Evolutionary conservation across 768 basidiomycete species (phyloP).

Genomic region (Pisolithus tinctorius): DNA sequence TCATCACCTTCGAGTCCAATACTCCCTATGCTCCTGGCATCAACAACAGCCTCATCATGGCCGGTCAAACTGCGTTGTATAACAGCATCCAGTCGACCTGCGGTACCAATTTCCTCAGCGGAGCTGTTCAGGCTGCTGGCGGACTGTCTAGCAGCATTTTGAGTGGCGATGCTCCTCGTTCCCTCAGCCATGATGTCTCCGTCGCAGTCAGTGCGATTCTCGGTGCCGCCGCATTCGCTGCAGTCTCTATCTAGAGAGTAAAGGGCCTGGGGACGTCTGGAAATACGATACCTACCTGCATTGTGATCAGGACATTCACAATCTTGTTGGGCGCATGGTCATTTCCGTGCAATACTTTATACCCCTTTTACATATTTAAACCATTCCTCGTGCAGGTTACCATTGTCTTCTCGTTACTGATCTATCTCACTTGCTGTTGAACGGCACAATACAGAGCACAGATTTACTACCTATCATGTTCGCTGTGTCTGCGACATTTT

Average conservation of each 20-base stretch:
- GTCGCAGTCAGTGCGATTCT: conserved; percentile 26
- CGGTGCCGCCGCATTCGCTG: conserved; percentile 27
- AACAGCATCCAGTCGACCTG: conserved; percentile 54
- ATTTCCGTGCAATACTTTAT: neutral
- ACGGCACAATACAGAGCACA: neutral
- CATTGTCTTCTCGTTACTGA: neutral
- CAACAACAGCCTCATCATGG: conserved; percentile 53
- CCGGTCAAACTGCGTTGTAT: conserved; percentile 64
- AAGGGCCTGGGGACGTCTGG: neutral
- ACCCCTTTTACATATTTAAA: neutral
- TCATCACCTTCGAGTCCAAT: conserved; percentile 67
- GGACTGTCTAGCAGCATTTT: conserved; percentile 36
- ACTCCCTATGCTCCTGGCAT: conserved; percentile 76
- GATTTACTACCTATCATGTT: neutral
- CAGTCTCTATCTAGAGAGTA: conserved; percentile 9
- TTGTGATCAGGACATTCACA: neutral
- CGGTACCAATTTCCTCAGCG: conserved; percentile 61
- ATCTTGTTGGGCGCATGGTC: neutral
- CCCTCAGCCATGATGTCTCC: conserved; percentile 19
- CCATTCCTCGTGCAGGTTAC: neutral
- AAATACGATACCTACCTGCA: neutral
- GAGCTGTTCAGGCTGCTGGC: conserved; percentile 65
- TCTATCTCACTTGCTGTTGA: neutral
- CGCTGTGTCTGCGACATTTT: neutral
- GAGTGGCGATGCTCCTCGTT: conserved; percentile 22